A percentile compares a stretch with the other conserved stretches of the same genome.
These are phyloP conservation scores for Cucumis cinereus DNA, from an alignment of 306 rosid genomes.

Conservation along the genomic window DNA sequence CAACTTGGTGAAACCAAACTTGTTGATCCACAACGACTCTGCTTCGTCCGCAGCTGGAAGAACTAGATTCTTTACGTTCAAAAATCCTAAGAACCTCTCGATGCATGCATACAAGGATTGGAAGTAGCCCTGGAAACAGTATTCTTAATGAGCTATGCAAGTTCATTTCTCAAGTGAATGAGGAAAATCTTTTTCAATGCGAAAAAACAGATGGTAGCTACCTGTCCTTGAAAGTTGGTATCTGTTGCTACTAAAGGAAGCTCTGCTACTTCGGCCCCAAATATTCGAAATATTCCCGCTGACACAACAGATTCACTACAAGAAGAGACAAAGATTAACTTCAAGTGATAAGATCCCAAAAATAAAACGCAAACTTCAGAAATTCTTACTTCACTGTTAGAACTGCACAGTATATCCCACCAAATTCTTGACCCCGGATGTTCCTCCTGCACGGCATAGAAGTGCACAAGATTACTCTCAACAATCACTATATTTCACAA, in stretches of 20 bases:
- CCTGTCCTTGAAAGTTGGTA: conserved; percentile 73
- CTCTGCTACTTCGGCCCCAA: conserved; percentile 82
- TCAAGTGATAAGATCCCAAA: not conserved
- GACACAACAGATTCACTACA: conserved; percentile 51
- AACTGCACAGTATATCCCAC: conserved; percentile 83
- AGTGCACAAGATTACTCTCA: not conserved
- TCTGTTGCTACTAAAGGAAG: conserved; percentile 91
- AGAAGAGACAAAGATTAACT: not conserved
- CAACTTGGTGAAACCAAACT: conserved; percentile 47
- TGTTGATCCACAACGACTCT: conserved; percentile 54
- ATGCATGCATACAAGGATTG: conserved; percentile 50
- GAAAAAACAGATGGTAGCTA: conserved; percentile 11
- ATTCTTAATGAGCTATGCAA: not conserved
- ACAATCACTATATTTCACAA: not conserved
- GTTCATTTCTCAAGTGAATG: not conserved
- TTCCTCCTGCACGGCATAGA: conserved; percentile 37
- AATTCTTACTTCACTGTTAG: conserved; percentile 69
- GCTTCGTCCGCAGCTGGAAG: conserved; percentile 69
- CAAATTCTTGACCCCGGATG: conserved; percentile 73
- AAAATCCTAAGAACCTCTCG: conserved; percentile 36
- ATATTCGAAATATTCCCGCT: conserved; percentile 78
- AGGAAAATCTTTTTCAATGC: not conserved
- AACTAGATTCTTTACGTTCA: conserved; percentile 42
- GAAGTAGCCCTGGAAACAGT: conserved; percentile 56
- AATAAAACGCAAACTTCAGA: not conserved